Percentiles rank a stretch among this genome's conserved stretches.
Conservation (phyloP, 306 rosid genomes). For the Rosa multiflora region DNA sequence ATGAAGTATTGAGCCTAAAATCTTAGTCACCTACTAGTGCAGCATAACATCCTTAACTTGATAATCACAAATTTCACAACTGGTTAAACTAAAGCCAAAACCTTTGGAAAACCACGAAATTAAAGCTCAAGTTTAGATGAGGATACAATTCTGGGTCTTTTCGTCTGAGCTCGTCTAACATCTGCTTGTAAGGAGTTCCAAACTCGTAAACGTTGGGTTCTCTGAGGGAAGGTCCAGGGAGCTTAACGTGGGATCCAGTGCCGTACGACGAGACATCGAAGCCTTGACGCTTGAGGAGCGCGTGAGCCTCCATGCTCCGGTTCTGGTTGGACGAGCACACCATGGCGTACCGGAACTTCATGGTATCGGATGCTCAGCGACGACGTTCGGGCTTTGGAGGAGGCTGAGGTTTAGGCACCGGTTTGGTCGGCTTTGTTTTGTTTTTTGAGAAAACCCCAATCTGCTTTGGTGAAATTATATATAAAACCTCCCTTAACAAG, state of each 20-base stretch:
- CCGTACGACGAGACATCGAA: constrained; percentile 89
- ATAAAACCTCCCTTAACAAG: not conserved
- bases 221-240: constrained; percentile 94
- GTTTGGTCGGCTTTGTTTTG: not conserved
- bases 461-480: not conserved
- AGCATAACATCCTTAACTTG: not conserved
- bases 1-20: not conserved
- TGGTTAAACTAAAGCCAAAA: not conserved
- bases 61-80: not conserved
- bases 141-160: constrained; percentile 95
- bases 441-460: not conserved
- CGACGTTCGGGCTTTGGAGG: not conserved
- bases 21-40: not conserved
- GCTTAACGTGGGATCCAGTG: constrained; percentile 91
- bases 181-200: constrained; percentile 90
- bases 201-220: constrained; percentile 95
- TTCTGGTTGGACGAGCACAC: constrained; percentile 96
- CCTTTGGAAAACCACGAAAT: not conserved
- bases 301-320: constrained; percentile 98
- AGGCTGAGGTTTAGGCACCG: not conserved
- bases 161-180: constrained; percentile 81
- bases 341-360: constrained; percentile 78
- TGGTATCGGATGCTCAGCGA: constrained; percentile 7
- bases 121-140: not conserved
- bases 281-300: constrained; percentile 71